These are phyloP conservation scores for Lactifluus volemus DNA, from an alignment of 768 basidiomycete species.

Conservation along the genomic window DNA sequence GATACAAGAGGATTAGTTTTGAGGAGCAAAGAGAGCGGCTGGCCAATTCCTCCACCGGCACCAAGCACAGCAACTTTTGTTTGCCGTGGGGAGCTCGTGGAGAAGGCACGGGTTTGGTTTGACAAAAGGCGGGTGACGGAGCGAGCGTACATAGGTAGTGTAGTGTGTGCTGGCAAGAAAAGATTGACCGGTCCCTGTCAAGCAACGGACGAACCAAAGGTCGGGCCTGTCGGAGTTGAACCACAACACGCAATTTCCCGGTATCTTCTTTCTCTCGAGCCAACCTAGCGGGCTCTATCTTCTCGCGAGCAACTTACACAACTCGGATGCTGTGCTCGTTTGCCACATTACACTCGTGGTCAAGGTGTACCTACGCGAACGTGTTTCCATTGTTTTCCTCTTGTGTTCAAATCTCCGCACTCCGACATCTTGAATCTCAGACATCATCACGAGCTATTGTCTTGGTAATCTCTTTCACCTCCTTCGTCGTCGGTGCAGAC, in stretches of 20 bases:
- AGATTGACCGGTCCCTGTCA: neutral
- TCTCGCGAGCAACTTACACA: no score
- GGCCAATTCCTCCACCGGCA: constrained; percentile 98
- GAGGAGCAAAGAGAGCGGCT: constrained; percentile 89
- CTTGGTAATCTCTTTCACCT: neutral
- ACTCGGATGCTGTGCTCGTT: neutral
- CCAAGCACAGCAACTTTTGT: constrained; percentile 95
- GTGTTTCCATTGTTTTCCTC: neutral
- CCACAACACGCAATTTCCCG: neutral
- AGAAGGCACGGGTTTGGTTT: constrained; percentile 58
- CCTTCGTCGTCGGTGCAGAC: neutral
- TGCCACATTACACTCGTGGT: neutral
- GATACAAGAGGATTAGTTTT: constrained; percentile 89
- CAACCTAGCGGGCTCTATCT: neutral
- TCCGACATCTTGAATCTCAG: constrained; percentile 4
- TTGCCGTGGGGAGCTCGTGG: constrained; percentile 58
- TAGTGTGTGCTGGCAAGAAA: neutral
- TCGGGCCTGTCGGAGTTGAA: neutral
- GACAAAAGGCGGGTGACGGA: constrained; percentile 50
- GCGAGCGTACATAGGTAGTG: constrained; percentile 51
- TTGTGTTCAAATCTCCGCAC: neutral
- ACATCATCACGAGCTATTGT: neutral
- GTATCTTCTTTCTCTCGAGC: neutral
- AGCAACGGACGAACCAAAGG: no score
- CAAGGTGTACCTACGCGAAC: neutral